Percentiles rank a stretch among this genome's conserved stretches.
Evolutionary conservation across 2,329 filamentous ascomycete genomes (phyloP).

Genomic region (Colletotrichum musicola): DNA sequence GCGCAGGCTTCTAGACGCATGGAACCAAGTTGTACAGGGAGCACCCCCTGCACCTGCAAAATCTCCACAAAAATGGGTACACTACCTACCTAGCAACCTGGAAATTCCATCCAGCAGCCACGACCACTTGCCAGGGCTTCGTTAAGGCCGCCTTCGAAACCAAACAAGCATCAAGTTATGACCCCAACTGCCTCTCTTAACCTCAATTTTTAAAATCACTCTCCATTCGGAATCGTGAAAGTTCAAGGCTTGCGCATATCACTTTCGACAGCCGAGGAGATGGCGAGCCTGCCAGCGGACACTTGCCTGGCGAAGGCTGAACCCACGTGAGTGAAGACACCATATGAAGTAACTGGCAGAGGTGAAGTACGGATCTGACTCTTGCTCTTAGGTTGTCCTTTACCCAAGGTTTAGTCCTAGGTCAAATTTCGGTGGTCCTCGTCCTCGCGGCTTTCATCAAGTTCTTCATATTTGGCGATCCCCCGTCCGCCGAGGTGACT

Average conservation of each 20-base stretch:
- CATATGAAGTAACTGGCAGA: background rate
- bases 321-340: constrained; percentile 30
- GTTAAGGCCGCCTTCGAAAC: no score
- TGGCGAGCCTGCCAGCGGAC: constrained; percentile 41
- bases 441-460: constrained; percentile 97
- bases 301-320: constrained; percentile 49
- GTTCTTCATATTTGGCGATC: constrained; percentile 99
- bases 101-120: no score
- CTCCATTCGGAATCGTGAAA: no score
- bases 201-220: no score
- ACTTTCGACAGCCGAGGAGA: constrained; percentile 1
- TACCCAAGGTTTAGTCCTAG: constrained; percentile 91
- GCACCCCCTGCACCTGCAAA: no score
- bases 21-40: no score
- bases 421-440: constrained; percentile 91
- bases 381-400: constrained; percentile 77
- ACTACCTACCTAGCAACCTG: no score
- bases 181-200: no score
- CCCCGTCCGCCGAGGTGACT: constrained; percentile 84
- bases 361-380: constrained; percentile 15
- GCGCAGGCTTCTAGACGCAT: no score
- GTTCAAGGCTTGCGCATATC: background rate
- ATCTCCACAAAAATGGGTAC: no score
- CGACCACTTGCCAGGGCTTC: no score
- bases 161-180: no score